Evolutionary conservation across 2,329 filamentous ascomycete genomes (phyloP).

Genomic region (Colletotrichum cuscutae): DNA sequence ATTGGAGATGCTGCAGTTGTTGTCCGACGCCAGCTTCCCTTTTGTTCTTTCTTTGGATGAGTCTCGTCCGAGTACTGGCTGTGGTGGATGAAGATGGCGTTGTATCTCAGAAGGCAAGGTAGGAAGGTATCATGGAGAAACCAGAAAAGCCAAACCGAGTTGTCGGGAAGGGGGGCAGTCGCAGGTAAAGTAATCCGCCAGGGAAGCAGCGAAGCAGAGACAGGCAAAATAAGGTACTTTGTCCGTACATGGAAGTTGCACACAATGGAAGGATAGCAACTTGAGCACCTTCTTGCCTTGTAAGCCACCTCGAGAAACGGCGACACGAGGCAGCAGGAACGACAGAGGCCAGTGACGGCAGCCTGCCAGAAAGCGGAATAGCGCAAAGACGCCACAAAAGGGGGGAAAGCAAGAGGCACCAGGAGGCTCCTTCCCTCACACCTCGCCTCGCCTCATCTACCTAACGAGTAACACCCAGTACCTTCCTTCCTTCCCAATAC

Average conservation of each 20-base stretch:
- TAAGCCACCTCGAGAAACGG: neutral
- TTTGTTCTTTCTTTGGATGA: neutral
- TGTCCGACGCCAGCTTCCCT: neutral
- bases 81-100: neutral
- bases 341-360: neutral
- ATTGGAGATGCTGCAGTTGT: neutral
- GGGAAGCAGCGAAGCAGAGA: neutral
- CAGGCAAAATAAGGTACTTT: neutral
- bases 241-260: too few species aligned
- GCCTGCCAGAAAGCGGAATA: neutral
- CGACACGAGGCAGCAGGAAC: neutral
- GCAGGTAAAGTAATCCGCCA: neutral
- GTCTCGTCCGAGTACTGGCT: neutral
- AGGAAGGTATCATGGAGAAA: neutral
- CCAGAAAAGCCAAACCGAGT: neutral
- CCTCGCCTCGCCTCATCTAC: neutral
- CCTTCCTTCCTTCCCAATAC: neutral
- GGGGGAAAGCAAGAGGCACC: neutral
- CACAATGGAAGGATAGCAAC: too few species aligned
- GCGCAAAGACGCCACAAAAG: neutral
- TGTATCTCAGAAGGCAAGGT: neutral
- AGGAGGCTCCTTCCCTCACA: neutral
- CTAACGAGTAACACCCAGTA: neutral
- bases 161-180: conserved; percentile 6
- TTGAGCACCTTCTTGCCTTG: too few species aligned